Conservation (phyloP, 2,329 filamentous ascomycete species). For the Pseudogymnoascus sp. region DNA sequence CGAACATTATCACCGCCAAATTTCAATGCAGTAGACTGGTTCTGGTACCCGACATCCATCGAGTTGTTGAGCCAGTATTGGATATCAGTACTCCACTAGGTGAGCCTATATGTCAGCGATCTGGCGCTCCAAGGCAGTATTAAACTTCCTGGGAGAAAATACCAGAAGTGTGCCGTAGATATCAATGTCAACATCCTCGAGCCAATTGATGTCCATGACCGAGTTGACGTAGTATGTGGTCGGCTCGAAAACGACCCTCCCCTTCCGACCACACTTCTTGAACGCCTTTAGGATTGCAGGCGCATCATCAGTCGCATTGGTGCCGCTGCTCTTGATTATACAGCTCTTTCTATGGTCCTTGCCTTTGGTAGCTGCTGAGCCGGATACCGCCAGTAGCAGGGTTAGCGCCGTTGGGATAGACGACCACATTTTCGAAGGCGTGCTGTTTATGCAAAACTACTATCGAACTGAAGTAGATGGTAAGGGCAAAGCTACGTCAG, state of each 20-base stretch:
- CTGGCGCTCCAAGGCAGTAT: not conserved
- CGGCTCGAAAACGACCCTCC: constrained; percentile 34
- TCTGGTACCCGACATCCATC: constrained; percentile 45
- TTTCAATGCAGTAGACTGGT: constrained; percentile 46
- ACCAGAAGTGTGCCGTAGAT: constrained; percentile 8
- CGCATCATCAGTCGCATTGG: constrained; percentile 29
- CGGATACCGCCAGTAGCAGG: not conserved
- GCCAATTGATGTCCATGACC: constrained; percentile 36
- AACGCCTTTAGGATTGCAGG: constrained; percentile 36
- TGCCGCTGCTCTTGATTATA: constrained; percentile 12
- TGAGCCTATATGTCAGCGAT: not conserved
- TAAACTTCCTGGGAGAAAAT: not conserved
- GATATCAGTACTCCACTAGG: constrained; percentile 37
- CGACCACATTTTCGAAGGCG: not conserved
- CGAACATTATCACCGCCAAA: constrained; percentile 45
- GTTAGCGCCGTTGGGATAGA: not conserved
- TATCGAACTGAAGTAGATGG: not conserved
- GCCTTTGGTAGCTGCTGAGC: constrained; percentile 24
- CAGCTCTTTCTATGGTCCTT: constrained; percentile 9
- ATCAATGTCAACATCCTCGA: constrained; percentile 38
- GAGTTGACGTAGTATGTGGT: constrained; percentile 37
- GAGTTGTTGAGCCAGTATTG: constrained; percentile 45
- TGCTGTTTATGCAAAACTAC: not conserved
- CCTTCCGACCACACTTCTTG: constrained; percentile 31
- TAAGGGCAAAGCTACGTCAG: not conserved